Base-by-base conservation (phyloP, 331 rosid genomes). In the Malus hybrid region DNA sequence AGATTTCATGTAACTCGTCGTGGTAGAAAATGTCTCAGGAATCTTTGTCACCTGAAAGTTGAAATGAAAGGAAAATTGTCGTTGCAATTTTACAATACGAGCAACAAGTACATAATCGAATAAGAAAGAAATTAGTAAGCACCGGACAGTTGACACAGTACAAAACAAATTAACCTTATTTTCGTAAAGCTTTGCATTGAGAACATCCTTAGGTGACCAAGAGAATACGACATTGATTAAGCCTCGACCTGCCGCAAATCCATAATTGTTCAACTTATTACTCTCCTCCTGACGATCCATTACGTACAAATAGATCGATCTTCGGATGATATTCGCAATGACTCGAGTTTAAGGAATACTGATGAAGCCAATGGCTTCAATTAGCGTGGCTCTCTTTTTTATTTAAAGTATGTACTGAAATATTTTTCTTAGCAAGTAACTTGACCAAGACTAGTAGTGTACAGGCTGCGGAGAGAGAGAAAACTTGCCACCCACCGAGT, bases 191-290 rank as follows among this genome's bases (percentile, higher is more conserved):
- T 79, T 13, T 24, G 75, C 6, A 9, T 83, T 62, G 74, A 77
- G 78, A 81, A 73, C 83, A 83, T 84, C 90, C 6, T n/a, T 1
- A 2, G 83, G 31, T 20, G 87, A 76, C 93, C 93, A 86, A 59
- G 93, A 88, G 79, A 88, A 77, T 0, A 82, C 87, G 69, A 39
- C 71, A 72, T 81, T 73, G 15, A 86, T 7, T 65, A 86, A 78
- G 55, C 67, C 66, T 9, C 20, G 55, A 33, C 16, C 33, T 29
- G 12, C 33, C 19, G 20, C 75, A 73, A 24, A 13, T 63, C 73
- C 85, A 44, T 70, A 57, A 52, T 73, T 76, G 63, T 57, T 59
- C 57, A 52, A 50, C 20, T 32, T 28, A 46, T 44, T 72, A 29
- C 0, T 78, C 68, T 65, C 68, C 81, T 78, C 65, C 18, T 6